Base-by-base conservation (phyloP, 768 basidiomycete genomes). In the Asterophora parasitica region DNA sequence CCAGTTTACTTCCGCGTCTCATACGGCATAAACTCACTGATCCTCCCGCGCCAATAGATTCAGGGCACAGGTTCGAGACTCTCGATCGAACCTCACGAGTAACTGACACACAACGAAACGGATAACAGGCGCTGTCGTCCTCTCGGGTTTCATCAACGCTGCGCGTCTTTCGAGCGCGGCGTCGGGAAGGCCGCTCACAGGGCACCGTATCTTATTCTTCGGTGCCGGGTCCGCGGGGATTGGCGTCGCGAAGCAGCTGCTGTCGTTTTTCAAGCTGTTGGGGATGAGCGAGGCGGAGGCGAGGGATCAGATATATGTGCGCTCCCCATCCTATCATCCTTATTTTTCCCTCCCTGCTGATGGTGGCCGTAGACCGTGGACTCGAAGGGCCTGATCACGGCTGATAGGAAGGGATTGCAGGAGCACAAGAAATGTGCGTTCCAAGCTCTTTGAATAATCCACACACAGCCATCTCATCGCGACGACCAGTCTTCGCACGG, bases 201-300 rank as follows among this genome's bases (percentile, higher is more conserved):
- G 88, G 40, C 92, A 94, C 57, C 78, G 79, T 37, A 86, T 94
- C 57, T 73, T 94, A 42, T 93, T 95, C 75, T 83, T 88, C 42
- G 92, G 92, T n/a, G 90, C 92, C 1, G 92, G 92, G 0, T 86
- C 83, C 9, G 86, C 88, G 7, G 92, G 91, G 37, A 85, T 93
- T 43, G 92, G 92, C 46, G 92, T 95, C 32, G 92, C 86, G 36
- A 82, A 81, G 66, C 90, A 93, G 61, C 72, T 88, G 23, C 71
- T 81, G 62, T 85, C 85, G 47, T 93, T 92, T 73, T 90, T 92
- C 72, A 86, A 76, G 42, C 65, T 87, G 55, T 67, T 77, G 34
- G 85, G 86, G 7, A 53, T 88, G 63, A 70, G 66, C 15, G 81
- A 78, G 53, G 78, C 85, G 49, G 82, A 87, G 53, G 87, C 88